phyloP scores from a whole-genome alignment of 352 stramenopile species.

The Pythium aristosporum region DNA sequence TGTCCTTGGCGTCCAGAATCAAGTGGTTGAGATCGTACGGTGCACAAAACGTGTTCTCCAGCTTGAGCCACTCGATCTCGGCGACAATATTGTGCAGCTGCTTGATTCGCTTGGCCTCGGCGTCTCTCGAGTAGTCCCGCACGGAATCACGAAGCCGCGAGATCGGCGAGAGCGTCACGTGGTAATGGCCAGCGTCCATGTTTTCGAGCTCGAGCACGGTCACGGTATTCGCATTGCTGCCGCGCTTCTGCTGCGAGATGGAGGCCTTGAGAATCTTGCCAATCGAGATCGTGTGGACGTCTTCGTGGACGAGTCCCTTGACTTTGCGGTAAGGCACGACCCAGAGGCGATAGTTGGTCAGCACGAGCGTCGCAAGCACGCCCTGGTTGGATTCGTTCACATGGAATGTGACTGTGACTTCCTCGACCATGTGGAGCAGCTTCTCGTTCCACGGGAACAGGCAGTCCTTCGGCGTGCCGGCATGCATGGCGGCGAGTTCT shows the following conservation, averaged over 20 bases:
- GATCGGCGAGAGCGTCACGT: slow-evolving; percentile 82
- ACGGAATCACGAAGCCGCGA: slow-evolving; percentile 67
- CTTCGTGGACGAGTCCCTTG: slow-evolving; percentile 71
- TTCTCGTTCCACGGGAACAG: slow-evolving; percentile 85
- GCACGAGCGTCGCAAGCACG: slow-evolving; percentile 72
- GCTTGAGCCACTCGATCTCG: slow-evolving; percentile 81
- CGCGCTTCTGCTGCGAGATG: slow-evolving; percentile 75
- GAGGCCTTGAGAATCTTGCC: slow-evolving; percentile 78
- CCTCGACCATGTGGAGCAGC: slow-evolving; percentile 82
- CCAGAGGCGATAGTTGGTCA: slow-evolving; percentile 86
- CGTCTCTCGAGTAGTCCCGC: slow-evolving; percentile 65
- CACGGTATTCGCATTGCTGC: slow-evolving; percentile 73
- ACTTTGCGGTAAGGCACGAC: slow-evolving; percentile 82
- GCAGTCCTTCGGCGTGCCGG: slow-evolving; percentile 63
- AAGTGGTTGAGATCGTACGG: slow-evolving; percentile 72
- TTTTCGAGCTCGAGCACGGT: slow-evolving; percentile 79
- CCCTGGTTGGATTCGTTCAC: slow-evolving; percentile 86
- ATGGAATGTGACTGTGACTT: slow-evolving; percentile 87
- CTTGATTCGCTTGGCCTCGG: slow-evolving; percentile 79
- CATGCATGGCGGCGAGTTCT: slow-evolving; percentile 67
- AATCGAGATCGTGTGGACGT: slow-evolving; percentile 79
- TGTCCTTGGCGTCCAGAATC: slow-evolving; percentile 46
- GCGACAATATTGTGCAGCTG: slow-evolving; percentile 74
- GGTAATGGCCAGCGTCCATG: slow-evolving; percentile 85
- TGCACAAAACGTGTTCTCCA: slow-evolving; percentile 85